Percentiles rank a stretch among this genome's conserved stretches.
These are phyloP conservation scores for Nakaseomyces uthaithaninus DNA, from an alignment of 1,139 yeast species.

Conservation along the genomic window DNA sequence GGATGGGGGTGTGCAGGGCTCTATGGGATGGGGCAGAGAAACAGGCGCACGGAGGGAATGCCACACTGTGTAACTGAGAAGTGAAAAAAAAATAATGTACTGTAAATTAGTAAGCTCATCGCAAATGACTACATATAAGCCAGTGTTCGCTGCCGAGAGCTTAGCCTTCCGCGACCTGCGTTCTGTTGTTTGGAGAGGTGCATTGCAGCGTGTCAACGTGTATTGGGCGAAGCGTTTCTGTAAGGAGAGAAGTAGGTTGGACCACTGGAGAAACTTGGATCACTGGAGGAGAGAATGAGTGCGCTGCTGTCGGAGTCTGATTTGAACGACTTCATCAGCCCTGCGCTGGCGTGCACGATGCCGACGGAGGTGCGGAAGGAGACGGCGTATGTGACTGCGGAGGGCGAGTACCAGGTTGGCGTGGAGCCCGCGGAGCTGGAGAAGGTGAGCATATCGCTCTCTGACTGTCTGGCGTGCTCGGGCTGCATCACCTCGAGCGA, in stretches of 20 bases:
- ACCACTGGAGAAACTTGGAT: no score
- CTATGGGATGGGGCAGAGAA: no score
- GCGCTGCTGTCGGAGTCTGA: conserved; percentile 83
- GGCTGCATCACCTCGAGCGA: conserved; percentile 98
- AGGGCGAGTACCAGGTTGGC: conserved; percentile 68
- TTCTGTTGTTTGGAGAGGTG: no score
- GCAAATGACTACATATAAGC: no score
- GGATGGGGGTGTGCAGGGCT: no score
- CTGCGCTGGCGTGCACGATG: conserved; percentile 91
- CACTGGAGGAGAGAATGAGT: conserved; percentile 46
- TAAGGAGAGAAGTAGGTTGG: no score
- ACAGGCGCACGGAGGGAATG: no score
- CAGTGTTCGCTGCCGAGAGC: no score
- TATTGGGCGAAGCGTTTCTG: no score
- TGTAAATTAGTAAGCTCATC: conserved; percentile 6
- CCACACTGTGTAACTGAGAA: no score
- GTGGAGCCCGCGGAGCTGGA: conserved; percentile 48
- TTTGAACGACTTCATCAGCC: conserved; percentile 86
- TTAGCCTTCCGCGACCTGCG: no score
- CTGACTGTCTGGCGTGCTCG: conserved; percentile 93
- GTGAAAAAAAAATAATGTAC: neutral
- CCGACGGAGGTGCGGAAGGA: conserved; percentile 55
- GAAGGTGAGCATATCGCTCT: conserved; percentile 80
- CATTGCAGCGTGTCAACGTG: no score
- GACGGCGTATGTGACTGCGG: conserved; percentile 57